Percentiles rank a stretch among this genome's conserved stretches.
phyloP scores from a whole-genome alignment of 257 asterid genomes.

The Gardenia jasminoides region DNA sequence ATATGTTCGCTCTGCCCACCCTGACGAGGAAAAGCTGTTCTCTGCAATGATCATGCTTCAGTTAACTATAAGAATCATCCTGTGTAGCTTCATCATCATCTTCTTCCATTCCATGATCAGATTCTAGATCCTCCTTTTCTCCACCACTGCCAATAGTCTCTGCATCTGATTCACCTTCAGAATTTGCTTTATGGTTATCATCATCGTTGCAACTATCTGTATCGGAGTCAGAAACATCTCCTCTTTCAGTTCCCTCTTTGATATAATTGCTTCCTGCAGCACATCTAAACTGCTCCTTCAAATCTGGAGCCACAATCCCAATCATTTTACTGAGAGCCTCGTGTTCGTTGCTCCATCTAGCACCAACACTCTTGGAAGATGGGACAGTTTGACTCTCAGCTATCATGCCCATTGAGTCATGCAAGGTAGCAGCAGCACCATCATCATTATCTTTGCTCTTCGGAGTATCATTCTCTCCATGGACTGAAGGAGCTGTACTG shows the following conservation, averaged over 20 bases:
- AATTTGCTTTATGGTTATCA: constrained; percentile 24
- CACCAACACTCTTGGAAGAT: constrained; percentile 33
- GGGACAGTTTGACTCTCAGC: constrained; percentile 64
- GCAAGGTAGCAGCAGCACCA: constrained; percentile 36
- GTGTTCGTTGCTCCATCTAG: constrained; percentile 44
- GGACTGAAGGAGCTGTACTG: constrained; percentile 82
- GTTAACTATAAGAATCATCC: constrained; percentile 51
- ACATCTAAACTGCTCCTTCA: constrained; percentile 60
- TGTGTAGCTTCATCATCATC: constrained; percentile 64
- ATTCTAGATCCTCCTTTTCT: constrained; percentile 21
- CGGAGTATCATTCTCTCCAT: constrained; percentile 68
- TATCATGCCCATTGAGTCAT: constrained; percentile 54
- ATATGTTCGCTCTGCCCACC: background rate
- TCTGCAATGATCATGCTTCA: background rate
- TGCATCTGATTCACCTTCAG: constrained; percentile 51
- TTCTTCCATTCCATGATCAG: constrained; percentile 49
- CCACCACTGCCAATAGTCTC: constrained; percentile 48
- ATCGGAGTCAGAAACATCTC: constrained; percentile 46
- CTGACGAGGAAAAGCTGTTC: background rate
- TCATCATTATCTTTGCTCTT: constrained; percentile 38
- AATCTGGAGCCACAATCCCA: constrained; percentile 69
- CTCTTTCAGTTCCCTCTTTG: constrained; percentile 43
- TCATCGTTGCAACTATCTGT: constrained; percentile 54
- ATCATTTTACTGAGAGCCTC: constrained; percentile 69
- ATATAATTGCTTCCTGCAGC: constrained; percentile 41